These are phyloP conservation scores for Pelomyxa schiedti DNA, from an alignment of 78 protist genomes.

Conservation along the genomic window DNA sequence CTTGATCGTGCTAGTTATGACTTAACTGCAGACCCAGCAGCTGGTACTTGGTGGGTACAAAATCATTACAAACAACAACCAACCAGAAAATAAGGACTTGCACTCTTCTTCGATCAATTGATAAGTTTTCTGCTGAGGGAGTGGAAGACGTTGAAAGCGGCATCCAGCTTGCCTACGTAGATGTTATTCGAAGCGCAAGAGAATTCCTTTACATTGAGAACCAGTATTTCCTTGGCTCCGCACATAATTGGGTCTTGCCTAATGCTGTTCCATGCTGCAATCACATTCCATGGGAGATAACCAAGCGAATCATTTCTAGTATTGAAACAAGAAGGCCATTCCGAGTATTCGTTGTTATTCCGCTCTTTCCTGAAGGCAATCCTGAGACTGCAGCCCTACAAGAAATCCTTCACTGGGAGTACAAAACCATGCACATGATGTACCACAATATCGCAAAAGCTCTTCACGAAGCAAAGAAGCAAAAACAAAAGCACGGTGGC, in stretches of 20 bases:
- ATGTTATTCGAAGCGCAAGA: constrained; percentile 48
- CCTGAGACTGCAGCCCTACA: constrained; percentile 12
- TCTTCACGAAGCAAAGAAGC: neutral
- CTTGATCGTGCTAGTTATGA: neutral
- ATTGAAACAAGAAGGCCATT: constrained; percentile 14
- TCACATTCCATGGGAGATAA: constrained; percentile 35
- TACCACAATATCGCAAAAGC: constrained; percentile 13
- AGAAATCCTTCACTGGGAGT: constrained; percentile 37
- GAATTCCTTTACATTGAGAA: constrained; percentile 74
- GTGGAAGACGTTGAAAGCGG: constrained; percentile 23
- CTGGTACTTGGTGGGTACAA: neutral
- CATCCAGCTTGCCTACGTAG: constrained; percentile 54
- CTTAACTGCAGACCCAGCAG: neutral
- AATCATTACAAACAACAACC: neutral
- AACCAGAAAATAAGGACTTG: neutral
- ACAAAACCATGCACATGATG: constrained; percentile 5
- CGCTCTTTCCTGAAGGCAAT: constrained; percentile 25
- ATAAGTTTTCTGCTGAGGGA: neutral
- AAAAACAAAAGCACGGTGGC: too few species aligned
- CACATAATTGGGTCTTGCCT: constrained; percentile 9
- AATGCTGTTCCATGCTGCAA: constrained; percentile 9
- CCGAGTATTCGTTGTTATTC: constrained; percentile 6
- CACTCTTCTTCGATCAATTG: neutral
- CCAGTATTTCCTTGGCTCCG: constrained; percentile 54
- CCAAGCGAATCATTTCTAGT: constrained; percentile 40